phyloP scores from a whole-genome alignment of 169 alveolate genomes.

The Plasmodium knowlesi region DNA sequence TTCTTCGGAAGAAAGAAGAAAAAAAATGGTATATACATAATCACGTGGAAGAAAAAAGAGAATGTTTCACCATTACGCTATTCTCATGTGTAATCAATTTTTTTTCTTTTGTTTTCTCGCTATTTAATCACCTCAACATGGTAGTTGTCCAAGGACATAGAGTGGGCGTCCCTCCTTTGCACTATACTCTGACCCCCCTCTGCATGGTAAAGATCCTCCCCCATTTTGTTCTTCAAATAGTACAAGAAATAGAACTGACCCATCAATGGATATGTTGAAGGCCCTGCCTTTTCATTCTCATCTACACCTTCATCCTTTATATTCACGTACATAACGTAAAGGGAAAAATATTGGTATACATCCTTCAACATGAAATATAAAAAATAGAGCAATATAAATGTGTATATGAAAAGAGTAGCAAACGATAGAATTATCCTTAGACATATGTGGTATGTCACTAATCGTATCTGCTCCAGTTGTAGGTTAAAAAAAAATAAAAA shows the following conservation, averaged over 20 bases:
- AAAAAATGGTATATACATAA: neutral
- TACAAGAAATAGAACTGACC: constrained; percentile 20
- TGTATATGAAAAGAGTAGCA: constrained; percentile 37
- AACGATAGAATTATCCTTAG: constrained; percentile 37
- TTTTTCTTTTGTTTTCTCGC: neutral
- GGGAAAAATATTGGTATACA: constrained; percentile 27
- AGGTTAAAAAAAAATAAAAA: constrained; percentile 72
- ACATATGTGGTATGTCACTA: constrained; percentile 59
- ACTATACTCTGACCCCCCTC: neutral
- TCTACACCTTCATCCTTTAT: neutral
- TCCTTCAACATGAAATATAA: constrained; percentile 68
- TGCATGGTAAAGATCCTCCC: neutral
- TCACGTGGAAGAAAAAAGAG: neutral
- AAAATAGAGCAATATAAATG: constrained; percentile 61
- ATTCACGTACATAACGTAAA: constrained; percentile 24
- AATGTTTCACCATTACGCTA: neutral
- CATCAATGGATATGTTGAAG: neutral
- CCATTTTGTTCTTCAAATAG: constrained; percentile 27
- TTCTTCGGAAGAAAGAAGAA: constrained; percentile 9
- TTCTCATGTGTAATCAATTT: neutral
- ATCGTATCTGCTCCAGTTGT: constrained; percentile 64
- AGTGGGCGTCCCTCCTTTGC: neutral
- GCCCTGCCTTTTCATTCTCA: neutral
- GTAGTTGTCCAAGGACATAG: neutral
- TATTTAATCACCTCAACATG: neutral